Evolutionary conservation across 257 asterid species (phyloP), one percentile per base, ranked within the genome.

Genomic region (Cruciata laevipes): DNA sequence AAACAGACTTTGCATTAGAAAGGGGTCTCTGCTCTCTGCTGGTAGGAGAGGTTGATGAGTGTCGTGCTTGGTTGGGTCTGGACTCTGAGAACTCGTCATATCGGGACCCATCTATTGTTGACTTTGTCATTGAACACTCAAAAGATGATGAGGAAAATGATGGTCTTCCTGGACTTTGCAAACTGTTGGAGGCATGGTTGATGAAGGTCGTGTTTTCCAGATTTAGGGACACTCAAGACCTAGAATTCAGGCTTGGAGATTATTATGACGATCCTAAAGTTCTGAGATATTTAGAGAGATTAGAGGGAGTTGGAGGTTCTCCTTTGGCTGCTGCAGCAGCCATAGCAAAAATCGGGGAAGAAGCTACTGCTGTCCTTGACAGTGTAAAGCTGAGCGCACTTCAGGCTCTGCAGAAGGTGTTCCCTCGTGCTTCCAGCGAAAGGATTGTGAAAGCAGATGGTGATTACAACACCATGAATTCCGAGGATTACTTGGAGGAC

Each of bases 301-400:
- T 85, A 63, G 99, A 88, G 84, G 95, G 96, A 42, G 91, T 67
- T 65, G 95, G 96, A 12, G 78, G 89, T 73, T 94, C 99, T 31
- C 97, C 99, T 23, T 86, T 94, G 84, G 97, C 96, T 67, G 97
- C 87, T 71, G 99, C 99, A 10, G 99, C 97, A 31, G 96, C 99
- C 69, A 94, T 94, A 71, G 99, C 84, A 51, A 87, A 83, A 79
- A 84, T 94, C 71, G 99, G 99, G 66, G 97, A 95, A 4, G 93
- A 82, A 79, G 99, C 97, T 66, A 85, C 95, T 71, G 99, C 99
- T 66, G 99, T 88, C 80, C 90, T 94, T 65, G 99, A 87, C 66
- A 83, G 81, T 75, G 99, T 90, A 71, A 94, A 89, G 82, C 80
- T 67, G 59, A 85, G 87, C 72, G 96, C 99, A 4, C 77, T 94